Percentiles rank a stretch among this genome's conserved stretches.
These are phyloP conservation scores for Coriaria nepalensis DNA, from an alignment of 306 rosid species.

Conservation along the genomic window DNA sequence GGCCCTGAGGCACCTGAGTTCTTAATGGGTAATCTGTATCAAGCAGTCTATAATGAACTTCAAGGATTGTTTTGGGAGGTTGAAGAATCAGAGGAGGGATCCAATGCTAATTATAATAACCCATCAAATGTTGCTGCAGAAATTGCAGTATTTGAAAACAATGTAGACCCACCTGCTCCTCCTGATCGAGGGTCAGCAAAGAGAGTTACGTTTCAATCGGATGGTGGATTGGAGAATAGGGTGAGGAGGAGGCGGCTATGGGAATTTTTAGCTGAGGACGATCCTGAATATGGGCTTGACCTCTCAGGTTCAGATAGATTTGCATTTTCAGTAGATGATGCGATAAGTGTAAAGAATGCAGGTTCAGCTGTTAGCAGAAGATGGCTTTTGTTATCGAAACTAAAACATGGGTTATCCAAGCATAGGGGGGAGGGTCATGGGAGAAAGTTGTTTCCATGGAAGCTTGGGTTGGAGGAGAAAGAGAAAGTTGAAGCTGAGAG, in stretches of 20 bases:
- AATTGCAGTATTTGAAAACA: constrained; percentile 12
- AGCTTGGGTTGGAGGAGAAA: constrained; percentile 50
- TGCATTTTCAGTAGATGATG: constrained; percentile 84
- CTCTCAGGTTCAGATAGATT: constrained; percentile 92
- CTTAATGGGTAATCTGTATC: constrained; percentile 72
- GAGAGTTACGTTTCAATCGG: constrained; percentile 43
- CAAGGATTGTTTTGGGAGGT: constrained; percentile 80
- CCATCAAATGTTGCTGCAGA: constrained; percentile 21
- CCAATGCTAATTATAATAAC: neutral
- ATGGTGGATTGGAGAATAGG: constrained; percentile 16
- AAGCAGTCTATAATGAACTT: constrained; percentile 68
- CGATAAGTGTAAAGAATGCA: constrained; percentile 64
- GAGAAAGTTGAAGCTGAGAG: constrained; percentile 52
- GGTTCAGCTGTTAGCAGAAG: constrained; percentile 62
- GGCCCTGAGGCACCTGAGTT: constrained; percentile 91
- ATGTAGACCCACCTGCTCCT: constrained; percentile 6
- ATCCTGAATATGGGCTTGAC: constrained; percentile 66
- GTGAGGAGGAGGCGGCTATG: constrained; percentile 53
- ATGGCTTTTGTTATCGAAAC: constrained; percentile 61
- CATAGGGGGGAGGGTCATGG: constrained; percentile 65
- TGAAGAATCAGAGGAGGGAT: constrained; percentile 27
- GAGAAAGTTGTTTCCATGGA: constrained; percentile 47
- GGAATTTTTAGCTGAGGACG: constrained; percentile 76
- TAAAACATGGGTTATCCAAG: constrained; percentile 68
- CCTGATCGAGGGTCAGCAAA: constrained; percentile 26